Base-by-base conservation (phyloP, 164 flowering plant genomes). In the Pachysandra terminalis region DNA sequence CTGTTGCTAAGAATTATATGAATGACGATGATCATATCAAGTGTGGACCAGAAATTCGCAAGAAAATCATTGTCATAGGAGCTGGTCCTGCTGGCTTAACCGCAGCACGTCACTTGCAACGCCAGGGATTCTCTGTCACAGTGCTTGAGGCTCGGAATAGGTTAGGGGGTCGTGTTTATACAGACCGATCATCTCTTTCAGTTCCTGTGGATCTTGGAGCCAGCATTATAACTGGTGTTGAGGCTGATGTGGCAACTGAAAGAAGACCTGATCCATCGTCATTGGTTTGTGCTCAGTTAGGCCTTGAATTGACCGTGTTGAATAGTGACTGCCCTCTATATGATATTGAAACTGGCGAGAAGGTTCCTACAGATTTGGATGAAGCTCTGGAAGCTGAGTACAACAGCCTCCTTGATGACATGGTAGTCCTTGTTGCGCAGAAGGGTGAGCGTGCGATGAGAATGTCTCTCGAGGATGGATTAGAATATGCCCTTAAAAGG, bases 191-290 rank as follows among this genome's bases (percentile, higher is more conserved):
- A 61, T 90, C 99, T 73, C 90, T 92, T 64, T 92, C 98, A 19
- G 98, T 93, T 70, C 99, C 99, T 56, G 98, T 96, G 54, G 99
- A 96, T 81, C 90, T 96, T 76, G 99, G 99, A 65, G 99, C 99
- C 66, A 96, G 99, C 82, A 96, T 96, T 69, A 92, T 96, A 60
- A 96, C 99, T 7, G 99, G 99, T 55, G 93, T 96, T 65, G 99
- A 96, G 84, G 99, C 99, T 68, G 99, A 96, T 81, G 88, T 89
- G 79, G 88, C 86, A 37, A 83, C 96, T 66, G 97, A 88, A 77
- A 82, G 99, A 77, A 85, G 98, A 72, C 93, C 99, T 49, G 99
- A 96, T 75, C 99, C 99, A 68, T 96, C 99, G 60, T 83, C 98
- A 19, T 78, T 96, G 83, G 68, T 96, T 61, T 96, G 99, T 82